Conservation (phyloP, 768 basidiomycete genomes). For the Lyophyllum shimeji region DNA sequence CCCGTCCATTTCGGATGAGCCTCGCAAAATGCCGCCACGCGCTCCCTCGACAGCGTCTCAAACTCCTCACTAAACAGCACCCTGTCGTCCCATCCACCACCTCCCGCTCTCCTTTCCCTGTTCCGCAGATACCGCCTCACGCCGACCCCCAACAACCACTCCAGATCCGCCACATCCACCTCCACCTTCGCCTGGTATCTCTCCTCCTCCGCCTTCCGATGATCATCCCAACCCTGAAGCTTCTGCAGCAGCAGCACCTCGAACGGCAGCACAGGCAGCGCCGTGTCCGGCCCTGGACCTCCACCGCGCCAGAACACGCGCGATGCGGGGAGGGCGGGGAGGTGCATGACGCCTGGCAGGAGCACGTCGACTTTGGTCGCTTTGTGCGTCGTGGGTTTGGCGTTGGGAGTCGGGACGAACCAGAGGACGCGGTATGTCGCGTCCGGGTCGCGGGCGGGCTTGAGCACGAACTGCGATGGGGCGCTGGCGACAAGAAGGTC, state of each 20-base stretch:
- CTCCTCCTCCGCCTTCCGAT: constrained; percentile 14
- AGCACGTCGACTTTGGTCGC: constrained; percentile 16
- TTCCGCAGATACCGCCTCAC: not conserved
- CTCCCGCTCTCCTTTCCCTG: not conserved
- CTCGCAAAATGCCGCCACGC: constrained; percentile 10
- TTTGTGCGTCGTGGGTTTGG: constrained; percentile 6
- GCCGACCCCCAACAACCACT: constrained; percentile 4
- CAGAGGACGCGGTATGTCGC: constrained; percentile 16
- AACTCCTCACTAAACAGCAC: constrained; percentile 13
- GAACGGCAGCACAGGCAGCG: constrained; percentile 16
- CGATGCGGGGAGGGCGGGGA: constrained; percentile 8
- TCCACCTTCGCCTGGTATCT: constrained; percentile 12
- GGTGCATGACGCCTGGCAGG: constrained; percentile 18
- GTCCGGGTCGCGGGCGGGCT: constrained; percentile 11
- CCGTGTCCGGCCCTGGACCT: not conserved
- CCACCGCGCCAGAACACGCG: constrained; percentile 3
- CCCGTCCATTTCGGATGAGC: not conserved
- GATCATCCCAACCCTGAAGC: constrained; percentile 21
- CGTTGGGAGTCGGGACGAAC: constrained; percentile 13
- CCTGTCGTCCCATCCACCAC: constrained; percentile 8
- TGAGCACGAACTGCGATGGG: constrained; percentile 7
- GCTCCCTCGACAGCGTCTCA: constrained; percentile 8
- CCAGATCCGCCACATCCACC: constrained; percentile 14
- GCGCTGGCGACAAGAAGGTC: constrained; percentile 7
- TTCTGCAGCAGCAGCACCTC: constrained; percentile 18